Evolutionary conservation across 805 yeast genomes (phyloP).

Genomic region (Isabelozyma pseudorhagii): DNA sequence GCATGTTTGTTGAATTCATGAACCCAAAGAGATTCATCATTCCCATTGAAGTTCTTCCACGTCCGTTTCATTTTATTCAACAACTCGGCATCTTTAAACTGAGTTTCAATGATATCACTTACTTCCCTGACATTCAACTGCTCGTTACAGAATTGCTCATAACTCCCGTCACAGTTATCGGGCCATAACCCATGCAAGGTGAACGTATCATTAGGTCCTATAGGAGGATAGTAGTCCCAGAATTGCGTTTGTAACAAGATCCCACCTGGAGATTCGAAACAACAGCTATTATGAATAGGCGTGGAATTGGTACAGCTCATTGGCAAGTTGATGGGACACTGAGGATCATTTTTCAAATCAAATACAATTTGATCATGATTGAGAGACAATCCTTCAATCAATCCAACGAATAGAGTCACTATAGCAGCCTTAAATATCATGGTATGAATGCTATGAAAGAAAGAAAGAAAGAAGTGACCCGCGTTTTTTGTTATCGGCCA

Average conservation of each 20-base stretch:
- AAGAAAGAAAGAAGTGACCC: not conserved
- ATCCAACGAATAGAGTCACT: not conserved
- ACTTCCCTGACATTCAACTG: slow-evolving; percentile 25
- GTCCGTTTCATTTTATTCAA: slow-evolving; percentile 23
- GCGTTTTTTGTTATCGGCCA: not conserved
- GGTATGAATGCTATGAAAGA: not conserved
- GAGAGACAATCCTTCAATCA: not conserved
- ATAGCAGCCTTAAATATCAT: not conserved
- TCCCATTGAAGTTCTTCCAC: slow-evolving; percentile 35
- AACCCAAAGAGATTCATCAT: slow-evolving; percentile 33
- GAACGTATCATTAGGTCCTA: slow-evolving; percentile 32
- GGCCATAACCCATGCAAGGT: slow-evolving; percentile 48
- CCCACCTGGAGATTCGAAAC: slow-evolving; percentile 41
- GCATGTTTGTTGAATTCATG: slow-evolving; percentile 45
- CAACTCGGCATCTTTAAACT: slow-evolving; percentile 23
- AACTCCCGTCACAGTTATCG: slow-evolving; percentile 39
- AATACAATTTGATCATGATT: slow-evolving; percentile 32
- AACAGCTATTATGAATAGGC: slow-evolving; percentile 46
- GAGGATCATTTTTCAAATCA: slow-evolving; percentile 9
- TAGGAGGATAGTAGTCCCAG: slow-evolving; percentile 35
- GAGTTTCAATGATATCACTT: slow-evolving; percentile 20
- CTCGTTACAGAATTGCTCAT: slow-evolving; percentile 34
- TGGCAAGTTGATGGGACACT: slow-evolving; percentile 59
- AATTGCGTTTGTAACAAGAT: slow-evolving; percentile 40
- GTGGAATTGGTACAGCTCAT: slow-evolving; percentile 59